These are phyloP conservation scores for Neoscytalidium dimidiatum DNA, from an alignment of 2,329 filamentous ascomycete genomes.

Conservation along the genomic window DNA sequence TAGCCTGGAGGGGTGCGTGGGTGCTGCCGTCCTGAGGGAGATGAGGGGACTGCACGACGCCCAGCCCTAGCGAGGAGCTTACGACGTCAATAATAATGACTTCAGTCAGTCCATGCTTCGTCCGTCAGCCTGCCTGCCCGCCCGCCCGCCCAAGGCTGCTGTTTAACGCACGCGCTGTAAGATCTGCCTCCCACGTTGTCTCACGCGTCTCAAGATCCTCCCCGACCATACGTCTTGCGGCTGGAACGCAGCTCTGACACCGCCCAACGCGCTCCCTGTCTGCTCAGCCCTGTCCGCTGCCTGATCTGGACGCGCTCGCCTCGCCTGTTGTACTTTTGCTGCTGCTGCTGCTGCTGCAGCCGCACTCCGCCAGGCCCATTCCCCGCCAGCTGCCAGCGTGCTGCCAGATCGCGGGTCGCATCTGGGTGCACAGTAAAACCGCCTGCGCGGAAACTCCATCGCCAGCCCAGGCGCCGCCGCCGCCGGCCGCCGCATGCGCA, in stretches of 20 bases:
- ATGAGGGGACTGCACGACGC: constrained; percentile 12
- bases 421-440: background rate
- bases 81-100: constrained; percentile 16
- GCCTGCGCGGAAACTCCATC: background rate
- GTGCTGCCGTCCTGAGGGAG: constrained; percentile 17
- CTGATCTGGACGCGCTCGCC: background rate
- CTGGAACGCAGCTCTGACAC: constrained; percentile 8
- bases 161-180: constrained; percentile 14
- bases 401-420: background rate
- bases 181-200: constrained; percentile 19
- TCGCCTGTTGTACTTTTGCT: no score
- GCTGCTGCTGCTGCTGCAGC: background rate
- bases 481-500: background rate
- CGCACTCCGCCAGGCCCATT: background rate
- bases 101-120: background rate
- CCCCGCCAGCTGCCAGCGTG: background rate
- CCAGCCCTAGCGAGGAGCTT: constrained; percentile 18
- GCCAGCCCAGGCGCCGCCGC: background rate
- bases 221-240: background rate
- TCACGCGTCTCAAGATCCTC: constrained; percentile 19
- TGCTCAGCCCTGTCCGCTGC: background rate
- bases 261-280: constrained; percentile 11
- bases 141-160: background rate
- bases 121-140: background rate
- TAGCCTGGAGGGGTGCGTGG: constrained; percentile 3